Evolutionary conservation across 768 basidiomycete genomes (phyloP), one percentile per base, ranked within the genome.

Genomic region (Mycena venus): DNA sequence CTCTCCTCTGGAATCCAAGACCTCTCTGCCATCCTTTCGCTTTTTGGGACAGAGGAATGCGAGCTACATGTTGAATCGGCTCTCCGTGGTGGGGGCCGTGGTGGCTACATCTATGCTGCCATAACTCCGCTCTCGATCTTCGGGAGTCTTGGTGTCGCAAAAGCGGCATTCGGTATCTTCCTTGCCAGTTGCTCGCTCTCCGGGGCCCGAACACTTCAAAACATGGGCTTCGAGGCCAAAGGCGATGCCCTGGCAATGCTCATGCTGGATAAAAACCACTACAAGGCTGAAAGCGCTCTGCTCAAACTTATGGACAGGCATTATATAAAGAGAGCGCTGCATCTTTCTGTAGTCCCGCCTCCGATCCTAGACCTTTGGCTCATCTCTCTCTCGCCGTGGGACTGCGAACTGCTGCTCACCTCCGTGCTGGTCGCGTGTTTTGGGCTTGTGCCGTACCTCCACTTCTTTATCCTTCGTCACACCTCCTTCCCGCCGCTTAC

Each of bases 21-120:
- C 34, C 0, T 66, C 49, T 66, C 64, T 27, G 64, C 64, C 0
- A 55, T 66, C 9, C 64, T 66, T 23, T 66, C 64, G 2, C 64
- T 66, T 15, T 55, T 66, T 2, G 64, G 64, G 21, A 66, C 64
- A 27, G 64, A 56, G 40, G 11, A 68, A 47, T 58, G 66, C 25
- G 53, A 68, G 25, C 8, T 59, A 1, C 66, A 68, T 19, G 55
- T 68, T n/a, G 66, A 55, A 32, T 68, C 66, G 21, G 66, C 66
- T 8, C 40, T 68, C 4, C 55, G 66, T 8, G 66, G 66, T 1
- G 55, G 55, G 0, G 55, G 63, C 3, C 31, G 44, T 9, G 63
- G 63, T 1, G 63, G 63, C 49, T 65, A n/a, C 23, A 31, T 65
- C 29, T 65, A 65, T 25, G 63, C 44, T 8, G 63, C 63, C n/a